Base-by-base conservation (phyloP, 2,329 filamentous ascomycete genomes). In the Alternaria arborescens region DNA sequence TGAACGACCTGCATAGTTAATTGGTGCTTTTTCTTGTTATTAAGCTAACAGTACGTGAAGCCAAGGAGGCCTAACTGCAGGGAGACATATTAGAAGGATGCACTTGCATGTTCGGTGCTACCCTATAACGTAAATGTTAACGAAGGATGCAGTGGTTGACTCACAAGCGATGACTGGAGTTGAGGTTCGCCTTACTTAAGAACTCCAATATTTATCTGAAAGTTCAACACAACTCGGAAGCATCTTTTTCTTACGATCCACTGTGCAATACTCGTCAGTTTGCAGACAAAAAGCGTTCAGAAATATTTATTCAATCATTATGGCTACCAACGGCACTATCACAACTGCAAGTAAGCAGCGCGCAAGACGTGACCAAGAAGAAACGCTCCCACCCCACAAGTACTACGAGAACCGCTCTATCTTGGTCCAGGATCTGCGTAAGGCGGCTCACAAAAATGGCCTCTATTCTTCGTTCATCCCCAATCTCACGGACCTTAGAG, bases 141-240 rank as follows among this genome's bases (percentile, higher is more conserved):
- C 6, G 46, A 48, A 11, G 30, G 18, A 48, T 36, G 30, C 12
- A n/a, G 3, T 36, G 2, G 7, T n/a, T 48, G 46, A 48, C 46
- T 34, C 44, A 48, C 28, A 48, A 10, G 44, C 44, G 28, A 48
- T 48, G 28, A 48, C 28, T 48, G 28, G 44, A 48, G 12, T 34
- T 3, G 28, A 30, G 28, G 30, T 48, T 48, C 46, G 30, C 22
- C 20, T 34, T 16, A 47, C 28, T 48, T 24, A 34, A 48, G 46
- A 36, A 48, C 30, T 10, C 16, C 42, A 36, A 32, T 10, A 11
- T 48, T n/a, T 5, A 11, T 48, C 46, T 1, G 46, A 22, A 36
- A 48, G 6, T 8, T 4, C 12, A 10, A 36, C 4, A 34, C 8
- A 36, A 48, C 30, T 48, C 16, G n/a, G 22, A 36, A 50, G 1